These are phyloP conservation scores for Castanea sativa DNA, from an alignment of 306 rosid species.

Conservation along the genomic window DNA sequence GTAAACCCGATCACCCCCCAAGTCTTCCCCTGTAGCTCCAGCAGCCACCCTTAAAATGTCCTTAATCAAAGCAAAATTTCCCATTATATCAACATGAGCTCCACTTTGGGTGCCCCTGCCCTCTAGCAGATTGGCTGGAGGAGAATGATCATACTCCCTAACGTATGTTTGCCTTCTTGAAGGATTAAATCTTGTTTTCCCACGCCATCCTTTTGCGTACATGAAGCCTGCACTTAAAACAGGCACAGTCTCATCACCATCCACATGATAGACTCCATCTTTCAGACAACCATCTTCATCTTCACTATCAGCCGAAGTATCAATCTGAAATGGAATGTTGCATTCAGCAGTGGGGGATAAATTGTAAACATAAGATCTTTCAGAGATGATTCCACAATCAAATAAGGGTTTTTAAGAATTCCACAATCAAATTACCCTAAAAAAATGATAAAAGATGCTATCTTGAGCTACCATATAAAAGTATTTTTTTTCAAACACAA, in stretches of 20 bases:
- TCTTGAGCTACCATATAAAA: too few species aligned
- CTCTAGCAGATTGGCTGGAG: constrained; percentile 68
- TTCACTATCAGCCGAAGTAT: constrained; percentile 49
- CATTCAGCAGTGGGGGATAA: constrained; percentile 59
- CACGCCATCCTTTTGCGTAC: constrained; percentile 87
- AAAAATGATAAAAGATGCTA: too few species aligned
- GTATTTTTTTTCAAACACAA: too few species aligned
- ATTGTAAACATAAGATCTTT: constrained; percentile 78
- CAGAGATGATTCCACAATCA: constrained; percentile 15
- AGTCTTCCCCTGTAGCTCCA: constrained; percentile 66
- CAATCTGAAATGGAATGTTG: constrained; percentile 77
- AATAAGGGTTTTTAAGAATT: too few species aligned
- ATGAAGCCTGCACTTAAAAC: constrained; percentile 80
- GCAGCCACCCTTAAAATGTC: constrained; percentile 75
- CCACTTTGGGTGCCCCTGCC: constrained; percentile 89
- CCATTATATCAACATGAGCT: constrained; percentile 91
- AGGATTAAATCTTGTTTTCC: constrained; percentile 79
- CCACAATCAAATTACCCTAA: too few species aligned
- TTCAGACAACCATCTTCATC: constrained; percentile 54
- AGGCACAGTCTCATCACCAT: constrained; percentile 92
- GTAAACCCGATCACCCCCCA: constrained; percentile 71
- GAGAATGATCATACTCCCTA: constrained; percentile 76
- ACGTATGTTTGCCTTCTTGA: constrained; percentile 50
- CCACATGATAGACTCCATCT: constrained; percentile 72
- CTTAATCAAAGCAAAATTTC: constrained; percentile 79